These are phyloP conservation scores for Margaritispora aquatica DNA, from an alignment of 495 filamentous ascomycete species.

Conservation along the genomic window DNA sequence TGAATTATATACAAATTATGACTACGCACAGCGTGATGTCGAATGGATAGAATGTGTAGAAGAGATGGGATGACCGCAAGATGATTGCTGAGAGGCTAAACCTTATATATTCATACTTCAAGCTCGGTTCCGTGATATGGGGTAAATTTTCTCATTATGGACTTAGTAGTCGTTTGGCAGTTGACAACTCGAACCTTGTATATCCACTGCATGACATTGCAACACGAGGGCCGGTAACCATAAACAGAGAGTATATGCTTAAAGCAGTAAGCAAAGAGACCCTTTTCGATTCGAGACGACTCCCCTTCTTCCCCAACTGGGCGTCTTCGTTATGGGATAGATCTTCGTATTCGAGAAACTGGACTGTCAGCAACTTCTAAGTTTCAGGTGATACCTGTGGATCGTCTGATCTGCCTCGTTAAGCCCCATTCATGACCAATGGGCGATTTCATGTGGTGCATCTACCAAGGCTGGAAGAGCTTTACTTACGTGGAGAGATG, in stretches of 20 bases:
- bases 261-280: not conserved
- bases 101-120: not conserved
- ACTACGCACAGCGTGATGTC: not conserved
- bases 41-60: not conserved
- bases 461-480: no score
- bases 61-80: not conserved
- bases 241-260: not conserved
- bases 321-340: no score
- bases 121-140: not conserved
- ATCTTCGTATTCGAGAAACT: not conserved
- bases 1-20: not conserved
- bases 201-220: not conserved
- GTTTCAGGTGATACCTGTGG: not conserved
- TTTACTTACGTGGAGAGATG: no score
- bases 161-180: not conserved
- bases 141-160: not conserved
- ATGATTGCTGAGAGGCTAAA: not conserved
- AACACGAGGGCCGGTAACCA: not conserved
- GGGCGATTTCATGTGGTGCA: no score
- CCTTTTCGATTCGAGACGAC: not conserved
- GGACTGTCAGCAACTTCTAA: not conserved
- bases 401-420: not conserved
- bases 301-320: not conserved
- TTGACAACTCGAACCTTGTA: not conserved
- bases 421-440: not conserved